Base-by-base conservation (phyloP, 768 basidiomycete genomes). In the Rhizopogon rudus region DNA sequence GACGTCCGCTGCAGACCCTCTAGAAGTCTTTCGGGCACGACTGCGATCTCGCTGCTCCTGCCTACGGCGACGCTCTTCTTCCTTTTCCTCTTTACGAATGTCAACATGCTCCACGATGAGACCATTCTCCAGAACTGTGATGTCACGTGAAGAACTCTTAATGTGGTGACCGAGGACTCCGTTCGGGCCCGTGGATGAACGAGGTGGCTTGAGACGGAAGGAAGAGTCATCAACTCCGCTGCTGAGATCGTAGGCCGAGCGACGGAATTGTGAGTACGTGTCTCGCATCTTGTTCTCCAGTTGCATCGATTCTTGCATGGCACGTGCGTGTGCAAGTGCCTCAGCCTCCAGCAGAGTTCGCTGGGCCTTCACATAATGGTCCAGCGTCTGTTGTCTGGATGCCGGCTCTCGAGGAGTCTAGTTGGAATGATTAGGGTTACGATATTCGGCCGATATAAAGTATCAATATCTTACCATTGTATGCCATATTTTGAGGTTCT, bases 321-420 rank as follows among this genome's bases (percentile, higher is more conserved):
- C 87, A 50, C 83, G 84, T 17, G 86, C 82, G 66, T 84, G 88
- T 3, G 93, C 91, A 49, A 85, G 70, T 2, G 86, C 82, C 61
- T 96, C 93, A 5, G 90, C 90, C 64, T 91, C 87, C 39, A 97
- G 80, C 40, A 96, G 74, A 10, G 81, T 78, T 56, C 84, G 79
- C 63, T 98, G 96, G 1, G 88, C 76, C 62, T 84, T 86, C 68
- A 98, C 83, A 68, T 95, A 99, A 2, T 74, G 75, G 54, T 86
- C 82, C 6, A 99, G 74, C 3, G 91, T 91, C 62, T 89, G 86
- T 63, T 90, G 88, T 39, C 89, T 84, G 37, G 93, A 86, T 4
- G 87, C 78, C 12, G 94, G 91, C 60, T 97, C 93, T 49, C 89
- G 86, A 12, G 92, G 93, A 66, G 93, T 98, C 96, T 98, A 35